Percentiles rank a stretch among this genome's conserved stretches.
These are phyloP conservation scores for Aciculosporium take DNA, from an alignment of 2,329 filamentous ascomycete genomes.

Conservation along the genomic window DNA sequence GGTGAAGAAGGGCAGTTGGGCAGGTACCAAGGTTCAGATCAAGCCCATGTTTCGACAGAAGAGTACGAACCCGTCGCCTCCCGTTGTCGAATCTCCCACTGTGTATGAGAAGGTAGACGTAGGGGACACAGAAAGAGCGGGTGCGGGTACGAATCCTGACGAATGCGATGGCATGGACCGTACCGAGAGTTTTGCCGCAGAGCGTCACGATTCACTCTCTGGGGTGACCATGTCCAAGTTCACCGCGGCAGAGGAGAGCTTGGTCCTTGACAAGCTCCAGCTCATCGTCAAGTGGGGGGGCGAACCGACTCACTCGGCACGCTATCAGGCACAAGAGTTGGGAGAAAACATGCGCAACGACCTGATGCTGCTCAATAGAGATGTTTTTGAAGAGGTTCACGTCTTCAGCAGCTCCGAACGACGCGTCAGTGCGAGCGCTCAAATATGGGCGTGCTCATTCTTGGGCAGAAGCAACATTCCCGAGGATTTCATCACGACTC, in stretches of 20 bases:
- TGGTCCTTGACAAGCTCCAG: constrained; percentile 90
- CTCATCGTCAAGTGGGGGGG: constrained; percentile 98
- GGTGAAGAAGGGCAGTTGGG: constrained; percentile 83
- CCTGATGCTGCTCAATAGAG: constrained; percentile 78
- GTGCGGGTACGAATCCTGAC: constrained; percentile 2
- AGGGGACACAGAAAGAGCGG: constrained; percentile 8
- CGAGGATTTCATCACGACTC: constrained; percentile 73
- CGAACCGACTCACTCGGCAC: constrained; percentile 90
- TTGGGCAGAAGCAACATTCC: constrained; percentile 74
- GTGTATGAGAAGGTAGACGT: constrained; percentile 17
- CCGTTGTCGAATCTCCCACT: constrained; percentile 21
- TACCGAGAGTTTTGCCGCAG: constrained; percentile 24
- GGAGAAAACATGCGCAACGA: constrained; percentile 95
- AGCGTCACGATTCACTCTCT: constrained; percentile 70
- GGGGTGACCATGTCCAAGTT: constrained; percentile 88
- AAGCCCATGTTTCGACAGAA: constrained; percentile 98
- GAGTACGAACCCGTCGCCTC: constrained; percentile 44
- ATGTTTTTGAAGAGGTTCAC: constrained; percentile 80
- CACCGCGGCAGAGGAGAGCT: constrained; percentile 80
- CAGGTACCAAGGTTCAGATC: constrained; percentile 95
- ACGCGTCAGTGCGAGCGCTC: constrained; percentile 85
- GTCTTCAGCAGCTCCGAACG: constrained; percentile 94
- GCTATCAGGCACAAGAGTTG: constrained; percentile 90
- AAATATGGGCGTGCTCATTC: constrained; percentile 89
- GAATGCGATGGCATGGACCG: constrained; percentile 9